A percentile compares a stretch with the other conserved stretches of the same genome.
Evolutionary conservation across 768 basidiomycete species (phyloP).

Genomic region (Phanerodontia chrysosporium): DNA sequence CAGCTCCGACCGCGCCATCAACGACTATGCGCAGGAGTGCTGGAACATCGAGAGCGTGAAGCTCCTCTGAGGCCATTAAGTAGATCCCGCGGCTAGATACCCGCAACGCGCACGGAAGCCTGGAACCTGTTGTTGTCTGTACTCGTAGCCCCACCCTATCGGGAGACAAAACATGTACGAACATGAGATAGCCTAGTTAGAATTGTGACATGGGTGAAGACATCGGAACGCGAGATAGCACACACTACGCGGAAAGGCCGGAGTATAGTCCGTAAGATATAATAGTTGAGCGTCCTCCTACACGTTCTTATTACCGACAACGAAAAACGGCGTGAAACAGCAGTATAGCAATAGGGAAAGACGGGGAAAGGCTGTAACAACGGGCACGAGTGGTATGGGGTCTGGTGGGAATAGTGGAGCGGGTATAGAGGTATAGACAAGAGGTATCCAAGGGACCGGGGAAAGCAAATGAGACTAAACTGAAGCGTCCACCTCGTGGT

Average conservation of each 20-base stretch:
- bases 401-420: not conserved
- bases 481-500: not conserved
- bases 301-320: not conserved
- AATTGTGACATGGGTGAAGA: not conserved
- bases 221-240: not conserved
- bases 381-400: not conserved
- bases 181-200: not conserved
- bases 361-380: not conserved
- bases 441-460: slow-evolving; percentile 5
- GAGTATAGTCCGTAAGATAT: not conserved
- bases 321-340: not conserved
- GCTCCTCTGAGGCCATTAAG: slow-evolving; percentile 2
- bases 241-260: slow-evolving; percentile 2
- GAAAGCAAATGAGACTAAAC: not conserved
- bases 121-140: not conserved
- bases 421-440: slow-evolving; percentile 14
- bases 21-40: slow-evolving; percentile 76
- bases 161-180: not conserved
- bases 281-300: not conserved
- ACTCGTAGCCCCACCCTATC: not conserved
- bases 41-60: slow-evolving; percentile 28
- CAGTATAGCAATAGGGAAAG: slow-evolving; percentile 3
- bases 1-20: slow-evolving; percentile 90
- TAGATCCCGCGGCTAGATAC: not conserved
- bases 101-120: not conserved